A percentile compares a stretch with the other conserved stretches of the same genome.
phyloP scores from a whole-genome alignment of 2,329 filamentous ascomycete species.

The Blumeriella jaapii region DNA sequence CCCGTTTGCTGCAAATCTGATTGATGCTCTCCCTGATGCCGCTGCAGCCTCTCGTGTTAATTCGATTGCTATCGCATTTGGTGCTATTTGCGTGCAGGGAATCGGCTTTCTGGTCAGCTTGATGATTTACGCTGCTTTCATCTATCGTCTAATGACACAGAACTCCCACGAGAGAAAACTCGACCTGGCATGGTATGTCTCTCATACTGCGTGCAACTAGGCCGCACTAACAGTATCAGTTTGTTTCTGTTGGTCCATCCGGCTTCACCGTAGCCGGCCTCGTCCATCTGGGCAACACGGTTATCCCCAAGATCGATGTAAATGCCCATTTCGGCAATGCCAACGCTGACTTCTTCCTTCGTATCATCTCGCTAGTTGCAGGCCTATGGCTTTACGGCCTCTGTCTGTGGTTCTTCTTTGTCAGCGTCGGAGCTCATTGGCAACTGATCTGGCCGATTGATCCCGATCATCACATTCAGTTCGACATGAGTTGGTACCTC shows the following conservation, averaged over 20 bases:
- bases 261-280: slow-evolving; percentile 50
- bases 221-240: slow-evolving; percentile 32
- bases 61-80: slow-evolving; percentile 35
- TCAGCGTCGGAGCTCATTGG: slow-evolving; percentile 65
- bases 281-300: slow-evolving; percentile 28
- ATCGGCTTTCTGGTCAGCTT: slow-evolving; percentile 48
- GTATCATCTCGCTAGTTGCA: slow-evolving; percentile 44
- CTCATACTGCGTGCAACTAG: neutral
- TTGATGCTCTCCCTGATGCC: slow-evolving; percentile 25
- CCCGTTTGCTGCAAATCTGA: slow-evolving; percentile 51
- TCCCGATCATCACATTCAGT: slow-evolving; percentile 45
- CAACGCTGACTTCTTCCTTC: slow-evolving; percentile 34
- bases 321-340: slow-evolving; percentile 32
- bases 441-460: slow-evolving; percentile 44
- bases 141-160: slow-evolving; percentile 81
- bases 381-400: slow-evolving; percentile 74
- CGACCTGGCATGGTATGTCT: slow-evolving; percentile 56
- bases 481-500: slow-evolving; percentile 75
- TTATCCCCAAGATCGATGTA: slow-evolving; percentile 31
- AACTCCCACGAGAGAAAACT: slow-evolving; percentile 63
- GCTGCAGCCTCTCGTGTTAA: slow-evolving; percentile 31
- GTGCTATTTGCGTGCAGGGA: slow-evolving; percentile 40
- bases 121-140: slow-evolving; percentile 75
- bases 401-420: slow-evolving; percentile 76
- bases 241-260: slow-evolving; percentile 65